phyloP scores from a whole-genome alignment of 2,329 filamentous ascomycete species.

The Calonectria hongkongensis region DNA sequence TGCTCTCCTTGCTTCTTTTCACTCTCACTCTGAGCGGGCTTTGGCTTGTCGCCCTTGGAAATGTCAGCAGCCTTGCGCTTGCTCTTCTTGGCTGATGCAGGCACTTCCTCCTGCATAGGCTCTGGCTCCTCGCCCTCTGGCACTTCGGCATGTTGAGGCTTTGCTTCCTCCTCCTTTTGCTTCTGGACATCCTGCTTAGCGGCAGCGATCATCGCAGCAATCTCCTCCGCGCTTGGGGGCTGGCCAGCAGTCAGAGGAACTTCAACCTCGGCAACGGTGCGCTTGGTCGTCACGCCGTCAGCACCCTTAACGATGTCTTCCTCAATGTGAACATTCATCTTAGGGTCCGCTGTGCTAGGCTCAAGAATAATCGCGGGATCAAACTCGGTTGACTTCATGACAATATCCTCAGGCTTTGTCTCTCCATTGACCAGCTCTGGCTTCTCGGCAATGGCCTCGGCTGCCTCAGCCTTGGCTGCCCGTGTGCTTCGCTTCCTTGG shows the following conservation, averaged over 20 bases:
- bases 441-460: slow-evolving; percentile 57
- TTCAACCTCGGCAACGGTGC: slow-evolving; percentile 85
- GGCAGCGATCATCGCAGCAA: slow-evolving; percentile 87
- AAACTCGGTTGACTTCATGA: slow-evolving; percentile 69
- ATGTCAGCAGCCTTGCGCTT: slow-evolving; percentile 87
- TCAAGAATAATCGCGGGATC: slow-evolving; percentile 70
- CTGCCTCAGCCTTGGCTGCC: slow-evolving; percentile 63
- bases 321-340: slow-evolving; percentile 82
- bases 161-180: slow-evolving; percentile 68
- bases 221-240: slow-evolving; percentile 84
- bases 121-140: slow-evolving; percentile 65
- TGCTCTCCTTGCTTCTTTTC: slow-evolving; percentile 28
- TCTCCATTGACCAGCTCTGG: slow-evolving; percentile 58
- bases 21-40: slow-evolving; percentile 53
- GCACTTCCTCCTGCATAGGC: slow-evolving; percentile 56
- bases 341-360: slow-evolving; percentile 73
- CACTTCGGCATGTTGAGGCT: slow-evolving; percentile 58
- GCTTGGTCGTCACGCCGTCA: slow-evolving; percentile 79
- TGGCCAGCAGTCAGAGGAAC: slow-evolving; percentile 79
- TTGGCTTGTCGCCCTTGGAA: slow-evolving; percentile 75
- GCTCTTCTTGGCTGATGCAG: slow-evolving; percentile 68
- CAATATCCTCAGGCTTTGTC: slow-evolving; percentile 57
- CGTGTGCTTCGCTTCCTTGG: slow-evolving; percentile 73
- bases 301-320: slow-evolving; percentile 74
- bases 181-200: slow-evolving; percentile 92